phyloP scores from a whole-genome alignment of 345 rosid genomes.

The Hypericum androsaemum region DNA sequence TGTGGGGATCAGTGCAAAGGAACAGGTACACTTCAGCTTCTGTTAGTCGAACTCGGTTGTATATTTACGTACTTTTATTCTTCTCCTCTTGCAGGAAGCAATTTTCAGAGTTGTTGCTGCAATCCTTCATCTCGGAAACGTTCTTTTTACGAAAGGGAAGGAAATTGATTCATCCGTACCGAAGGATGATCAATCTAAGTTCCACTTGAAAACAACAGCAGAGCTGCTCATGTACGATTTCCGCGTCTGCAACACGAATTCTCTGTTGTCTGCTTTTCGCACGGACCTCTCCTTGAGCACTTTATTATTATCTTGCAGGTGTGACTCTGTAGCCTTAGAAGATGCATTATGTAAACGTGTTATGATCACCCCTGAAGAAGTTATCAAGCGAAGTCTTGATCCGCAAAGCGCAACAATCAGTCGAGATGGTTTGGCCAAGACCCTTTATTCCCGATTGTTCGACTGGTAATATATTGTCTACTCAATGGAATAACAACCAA shows the following conservation, averaged over 20 bases:
- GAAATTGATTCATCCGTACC: slow-evolving; percentile 4
- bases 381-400: slow-evolving; percentile 1
- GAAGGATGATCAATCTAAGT: background rate
- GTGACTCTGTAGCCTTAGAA: background rate
- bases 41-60: background rate
- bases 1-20: slow-evolving; percentile 6
- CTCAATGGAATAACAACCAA: background rate
- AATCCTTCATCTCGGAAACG: slow-evolving; percentile 3
- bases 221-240: slow-evolving; percentile 2
- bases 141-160: slow-evolving; percentile 4
- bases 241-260: background rate
- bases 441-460: slow-evolving; percentile 1
- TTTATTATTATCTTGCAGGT: background rate
- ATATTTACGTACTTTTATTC: background rate
- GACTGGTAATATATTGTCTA: background rate
- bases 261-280: background rate
- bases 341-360: slow-evolving; percentile 3
- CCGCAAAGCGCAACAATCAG: slow-evolving; percentile 5
- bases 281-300: background rate
- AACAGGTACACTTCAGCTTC: background rate
- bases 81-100: slow-evolving; percentile 1
- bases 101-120: slow-evolving; percentile 6
- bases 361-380: slow-evolving; percentile 4
- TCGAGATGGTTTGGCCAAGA: slow-evolving; percentile 6
- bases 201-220: slow-evolving; percentile 1